Evolutionary conservation across 164 flowering plant genomes (phyloP).

Genomic region (Magnolia sinica): DNA sequence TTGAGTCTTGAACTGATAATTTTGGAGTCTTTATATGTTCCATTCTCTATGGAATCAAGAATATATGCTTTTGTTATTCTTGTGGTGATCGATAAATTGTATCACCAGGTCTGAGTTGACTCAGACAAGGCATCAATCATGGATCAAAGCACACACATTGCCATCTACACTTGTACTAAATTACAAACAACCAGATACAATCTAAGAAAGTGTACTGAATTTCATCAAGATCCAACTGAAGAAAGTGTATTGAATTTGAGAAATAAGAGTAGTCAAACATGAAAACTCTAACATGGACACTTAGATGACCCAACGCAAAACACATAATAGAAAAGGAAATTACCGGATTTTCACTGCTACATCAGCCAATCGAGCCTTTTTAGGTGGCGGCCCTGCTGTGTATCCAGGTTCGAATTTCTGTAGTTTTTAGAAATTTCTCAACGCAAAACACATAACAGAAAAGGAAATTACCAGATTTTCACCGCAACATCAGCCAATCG

Average conservation of each 20-base stretch:
- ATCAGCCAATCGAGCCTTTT: constrained; percentile 43
- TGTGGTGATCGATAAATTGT: too few species aligned
- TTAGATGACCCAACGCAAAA: neutral
- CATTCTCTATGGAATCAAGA: too few species aligned
- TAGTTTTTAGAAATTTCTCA: neutral
- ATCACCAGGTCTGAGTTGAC: neutral
- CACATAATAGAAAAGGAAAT: neutral
- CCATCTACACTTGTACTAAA: too few species aligned
- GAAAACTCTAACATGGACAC: neutral
- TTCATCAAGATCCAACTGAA: too few species aligned
- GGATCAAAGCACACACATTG: too few species aligned
- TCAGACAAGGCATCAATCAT: neutral
- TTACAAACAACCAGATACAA: too few species aligned
- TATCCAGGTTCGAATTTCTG: constrained; percentile 86
- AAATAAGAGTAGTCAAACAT: neutral
- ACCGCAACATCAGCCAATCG: constrained; percentile 43
- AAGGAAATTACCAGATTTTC: constrained; percentile 53
- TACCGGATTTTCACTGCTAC: constrained; percentile 69
- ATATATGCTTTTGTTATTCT: too few species aligned
- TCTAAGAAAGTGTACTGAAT: too few species aligned
- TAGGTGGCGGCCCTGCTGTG: constrained; percentile 53
- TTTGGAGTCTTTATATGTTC: too few species aligned
- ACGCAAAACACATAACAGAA: neutral
- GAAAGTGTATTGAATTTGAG: too few species aligned
- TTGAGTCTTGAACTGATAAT: too few species aligned